Percentiles rank a stretch among this genome's conserved stretches.
Evolutionary conservation across 495 filamentous ascomycete genomes (phyloP).

Genomic region (Penicillium alfredii): DNA sequence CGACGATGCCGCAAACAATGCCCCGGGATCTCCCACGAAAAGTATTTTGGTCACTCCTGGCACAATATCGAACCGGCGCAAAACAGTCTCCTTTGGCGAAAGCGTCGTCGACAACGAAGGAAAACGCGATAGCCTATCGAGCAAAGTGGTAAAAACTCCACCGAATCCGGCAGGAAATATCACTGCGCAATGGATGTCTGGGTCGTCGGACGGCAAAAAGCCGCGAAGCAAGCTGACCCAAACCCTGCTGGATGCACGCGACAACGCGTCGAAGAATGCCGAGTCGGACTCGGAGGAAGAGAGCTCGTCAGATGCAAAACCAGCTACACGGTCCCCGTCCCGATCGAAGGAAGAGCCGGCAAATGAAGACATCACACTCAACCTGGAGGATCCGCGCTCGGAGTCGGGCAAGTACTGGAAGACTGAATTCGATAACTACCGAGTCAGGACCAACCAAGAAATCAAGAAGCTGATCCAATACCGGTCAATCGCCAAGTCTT

Average conservation of each 20-base stretch:
- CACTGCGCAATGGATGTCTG: constrained; percentile 56
- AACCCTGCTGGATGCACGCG: constrained; percentile 40
- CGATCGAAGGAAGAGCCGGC: constrained; percentile 17
- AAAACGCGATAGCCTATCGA: constrained; percentile 33
- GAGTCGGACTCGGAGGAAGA: constrained; percentile 14
- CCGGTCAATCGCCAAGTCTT: constrained; percentile 78
- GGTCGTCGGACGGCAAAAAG: constrained; percentile 47
- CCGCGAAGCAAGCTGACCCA: constrained; percentile 44
- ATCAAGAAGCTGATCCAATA: constrained; percentile 74
- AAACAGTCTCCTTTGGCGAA: constrained; percentile 85
- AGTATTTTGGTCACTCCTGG: constrained; percentile 89
- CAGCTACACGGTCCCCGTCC: constrained; percentile 1
- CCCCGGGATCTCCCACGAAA: constrained; percentile 57
- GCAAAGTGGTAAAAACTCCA: constrained; percentile 28
- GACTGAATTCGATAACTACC: constrained; percentile 75
- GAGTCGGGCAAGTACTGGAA: constrained; percentile 94
- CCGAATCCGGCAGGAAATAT: constrained; percentile 51
- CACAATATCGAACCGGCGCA: constrained; percentile 66
- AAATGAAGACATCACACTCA: constrained; percentile 59
- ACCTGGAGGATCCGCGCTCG: constrained; percentile 74
- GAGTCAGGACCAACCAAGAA: constrained; percentile 69
- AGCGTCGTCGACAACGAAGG: constrained; percentile 58
- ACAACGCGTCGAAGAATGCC: constrained; percentile 26
- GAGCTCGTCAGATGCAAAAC: constrained; percentile 8
- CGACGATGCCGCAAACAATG: constrained; percentile 27